Base-by-base conservation (phyloP, 2,329 filamentous ascomycete species). In the Penicillium brevicompactum region DNA sequence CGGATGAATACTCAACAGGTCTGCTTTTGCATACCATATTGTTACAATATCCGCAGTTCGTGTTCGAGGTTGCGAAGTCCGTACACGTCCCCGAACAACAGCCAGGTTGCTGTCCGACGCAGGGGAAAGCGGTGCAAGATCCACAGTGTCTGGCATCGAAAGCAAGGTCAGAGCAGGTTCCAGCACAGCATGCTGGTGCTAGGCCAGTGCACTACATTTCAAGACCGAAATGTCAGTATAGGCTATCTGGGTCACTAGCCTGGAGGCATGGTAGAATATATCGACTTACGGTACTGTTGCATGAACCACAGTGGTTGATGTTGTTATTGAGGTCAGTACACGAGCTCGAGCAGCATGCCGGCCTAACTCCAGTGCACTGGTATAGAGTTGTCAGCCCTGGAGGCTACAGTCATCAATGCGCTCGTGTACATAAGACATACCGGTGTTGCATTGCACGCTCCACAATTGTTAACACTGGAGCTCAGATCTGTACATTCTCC, bases 301-400 rank as follows among this genome's bases (percentile, higher is more conserved):
- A 53, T 42, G 18, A 21, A 43, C 56, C 56, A 42, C 59, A 62
- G 37, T 53, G 50, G 4, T 21, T 32, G 7, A 50, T 9, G 4
- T 56, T 53, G 18, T 45, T 48, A 31, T 46, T 49, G 27, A 62
- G 57, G 46, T 62, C 59, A 8, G 40, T 51, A 30, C 59, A 62
- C 9, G 34, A 47, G 8, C 55, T 57, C 21, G 41, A 52, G 21
- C 59, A 62, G 34, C 59, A 60, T 22, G 59, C 59, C 1, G 59
- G 59, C 4, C 32, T 40, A 1, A 30, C 45, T 47, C 60, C 60
- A 8, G 30, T 46, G 34, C 60, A 62, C 60, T 62, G 7, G 41
- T 27, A 22, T 4, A 1, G 22, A 44, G 10, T 11, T 31, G 16
- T 45, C n/a, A 45, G 18, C 18, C 18, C 18, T 18, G 18, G 18